These are phyloP conservation scores for Chimonanthus praecox DNA, from an alignment of 164 flowering plant species.

Conservation along the genomic window DNA sequence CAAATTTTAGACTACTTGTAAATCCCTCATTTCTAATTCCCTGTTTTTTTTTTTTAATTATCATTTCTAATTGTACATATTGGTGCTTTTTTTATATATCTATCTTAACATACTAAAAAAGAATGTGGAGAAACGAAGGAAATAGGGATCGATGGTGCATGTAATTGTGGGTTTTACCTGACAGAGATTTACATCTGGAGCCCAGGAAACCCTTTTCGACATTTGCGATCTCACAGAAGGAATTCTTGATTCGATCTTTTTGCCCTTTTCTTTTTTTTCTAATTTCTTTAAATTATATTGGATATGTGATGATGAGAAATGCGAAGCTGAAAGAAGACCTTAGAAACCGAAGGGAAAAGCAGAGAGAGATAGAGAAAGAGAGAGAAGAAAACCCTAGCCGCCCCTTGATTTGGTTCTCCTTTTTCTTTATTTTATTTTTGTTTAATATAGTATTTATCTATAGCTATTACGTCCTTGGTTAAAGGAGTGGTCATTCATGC, in stretches of 20 bases:
- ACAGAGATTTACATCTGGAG: constrained; percentile 74
- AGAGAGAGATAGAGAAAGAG: neutral
- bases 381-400: neutral
- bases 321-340: neutral
- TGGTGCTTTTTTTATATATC: too few species aligned
- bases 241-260: neutral
- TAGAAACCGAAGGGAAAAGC: neutral
- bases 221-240: constrained; percentile 43
- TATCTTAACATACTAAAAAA: too few species aligned
- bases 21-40: too few species aligned
- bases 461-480: too few species aligned
- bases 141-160: neutral
- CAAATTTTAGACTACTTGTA: too few species aligned
- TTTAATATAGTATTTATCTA: neutral
- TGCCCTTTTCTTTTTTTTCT: neutral
- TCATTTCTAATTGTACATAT: too few species aligned
- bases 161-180: constrained; percentile 49
- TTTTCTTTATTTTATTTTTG: neutral
- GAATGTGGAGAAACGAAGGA: neutral
- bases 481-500: too few species aligned
- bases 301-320: neutral
- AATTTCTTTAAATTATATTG: neutral
- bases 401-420: neutral
- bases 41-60: too few species aligned
- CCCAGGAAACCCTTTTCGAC: constrained; percentile 83